Conservation (phyloP, 169 alveolate species). For the Eimeria sp. region DNA sequence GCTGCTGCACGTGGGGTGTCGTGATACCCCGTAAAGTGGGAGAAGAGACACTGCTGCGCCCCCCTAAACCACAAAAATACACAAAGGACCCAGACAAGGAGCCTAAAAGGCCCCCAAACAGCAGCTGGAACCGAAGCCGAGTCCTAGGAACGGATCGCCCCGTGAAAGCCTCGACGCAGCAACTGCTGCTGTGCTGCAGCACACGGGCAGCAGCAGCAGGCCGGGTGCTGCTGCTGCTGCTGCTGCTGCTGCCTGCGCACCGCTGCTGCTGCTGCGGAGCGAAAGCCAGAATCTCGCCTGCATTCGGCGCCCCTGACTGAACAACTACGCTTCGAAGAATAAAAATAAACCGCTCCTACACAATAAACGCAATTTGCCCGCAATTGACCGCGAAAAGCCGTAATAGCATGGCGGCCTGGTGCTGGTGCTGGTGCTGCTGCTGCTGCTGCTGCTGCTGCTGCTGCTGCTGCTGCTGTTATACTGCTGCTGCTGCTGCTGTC, state of each 20-base stretch:
- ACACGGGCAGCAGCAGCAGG: slow-evolving; percentile 22
- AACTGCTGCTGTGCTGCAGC: slow-evolving; percentile 76
- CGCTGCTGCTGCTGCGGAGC: slow-evolving; percentile 73
- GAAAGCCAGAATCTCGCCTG: neutral
- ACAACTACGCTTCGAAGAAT: neutral
- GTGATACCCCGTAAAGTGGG: neutral
- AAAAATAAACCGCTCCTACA: slow-evolving; percentile 45
- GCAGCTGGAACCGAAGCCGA: slow-evolving; percentile 3
- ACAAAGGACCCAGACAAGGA: neutral
- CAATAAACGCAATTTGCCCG: slow-evolving; percentile 30
- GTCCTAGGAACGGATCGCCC: slow-evolving; percentile 38
- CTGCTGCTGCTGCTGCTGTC: slow-evolving; percentile 75
- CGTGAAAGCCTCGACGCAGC: slow-evolving; percentile 73
- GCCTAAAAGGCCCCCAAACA: neutral
- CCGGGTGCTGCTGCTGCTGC: slow-evolving; percentile 53
- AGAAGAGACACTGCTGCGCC: neutral
- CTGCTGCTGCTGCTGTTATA: slow-evolving; percentile 71
- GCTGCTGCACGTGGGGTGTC: slow-evolving; percentile 20
- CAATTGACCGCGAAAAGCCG: slow-evolving; percentile 46
- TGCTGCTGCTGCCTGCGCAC: slow-evolving; percentile 80
- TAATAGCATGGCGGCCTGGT: slow-evolving; percentile 66
- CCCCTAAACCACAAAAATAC: neutral
- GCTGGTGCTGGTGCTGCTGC: slow-evolving; percentile 78
- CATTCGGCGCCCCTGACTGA: slow-evolving; percentile 25
- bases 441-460: slow-evolving; percentile 66